These are phyloP conservation scores for Arthroderma uncinatum DNA, from an alignment of 2,329 filamentous ascomycete genomes.

Conservation along the genomic window DNA sequence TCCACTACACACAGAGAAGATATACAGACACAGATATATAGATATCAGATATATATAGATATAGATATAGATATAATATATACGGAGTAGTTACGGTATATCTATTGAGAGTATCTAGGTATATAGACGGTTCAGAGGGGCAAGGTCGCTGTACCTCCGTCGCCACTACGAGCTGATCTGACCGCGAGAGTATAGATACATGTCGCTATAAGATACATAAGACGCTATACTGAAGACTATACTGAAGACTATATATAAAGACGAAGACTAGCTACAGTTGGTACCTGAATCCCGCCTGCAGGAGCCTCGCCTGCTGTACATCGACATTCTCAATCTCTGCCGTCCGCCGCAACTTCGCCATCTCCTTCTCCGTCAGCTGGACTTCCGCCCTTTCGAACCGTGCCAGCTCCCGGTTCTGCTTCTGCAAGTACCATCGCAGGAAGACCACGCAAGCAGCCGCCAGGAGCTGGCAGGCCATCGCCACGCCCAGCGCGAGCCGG, in stretches of 20 bases:
- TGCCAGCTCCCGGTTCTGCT: slow-evolving; percentile 42
- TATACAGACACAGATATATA: not conserved
- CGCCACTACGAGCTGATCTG: too few species aligned
- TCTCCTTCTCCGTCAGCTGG: slow-evolving; percentile 37
- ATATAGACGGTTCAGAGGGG: too few species aligned
- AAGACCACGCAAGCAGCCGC: slow-evolving; percentile 26
- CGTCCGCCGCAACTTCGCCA: slow-evolving; percentile 39
- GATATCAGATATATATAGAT: not conserved
- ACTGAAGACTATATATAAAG: not conserved
- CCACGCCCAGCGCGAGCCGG: slow-evolving; percentile 32
- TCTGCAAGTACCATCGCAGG: slow-evolving; percentile 31
- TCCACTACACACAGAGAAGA: not conserved
- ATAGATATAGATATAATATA: too few species aligned
- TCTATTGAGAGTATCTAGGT: too few species aligned
- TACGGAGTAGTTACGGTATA: too few species aligned
- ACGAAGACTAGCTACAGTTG: not conserved
- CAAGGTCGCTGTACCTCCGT: too few species aligned
- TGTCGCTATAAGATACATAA: not conserved
- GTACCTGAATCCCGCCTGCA: slow-evolving; percentile 48
- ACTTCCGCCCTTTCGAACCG: slow-evolving; percentile 41
- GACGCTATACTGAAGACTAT: too few species aligned
- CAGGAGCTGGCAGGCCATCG: slow-evolving; percentile 32
- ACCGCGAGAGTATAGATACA: too few species aligned
- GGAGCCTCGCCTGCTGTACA: slow-evolving; percentile 37
- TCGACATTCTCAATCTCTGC: slow-evolving; percentile 43